phyloP scores from a whole-genome alignment of 345 rosid species.

The Citrus medica region DNA sequence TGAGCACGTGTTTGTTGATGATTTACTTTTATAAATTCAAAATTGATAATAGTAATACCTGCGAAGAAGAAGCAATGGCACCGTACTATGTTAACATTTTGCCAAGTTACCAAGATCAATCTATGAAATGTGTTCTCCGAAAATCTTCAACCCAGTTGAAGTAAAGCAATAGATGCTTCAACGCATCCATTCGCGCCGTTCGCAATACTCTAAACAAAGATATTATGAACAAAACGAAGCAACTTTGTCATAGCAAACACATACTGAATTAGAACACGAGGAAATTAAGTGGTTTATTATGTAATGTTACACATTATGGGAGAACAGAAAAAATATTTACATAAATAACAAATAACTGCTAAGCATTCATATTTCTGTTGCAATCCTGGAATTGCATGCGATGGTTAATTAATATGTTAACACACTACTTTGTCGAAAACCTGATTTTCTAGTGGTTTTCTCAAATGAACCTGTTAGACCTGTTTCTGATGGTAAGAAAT shows the following conservation, averaged over 20 bases:
- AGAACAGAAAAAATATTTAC: neutral
- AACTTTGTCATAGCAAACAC: neutral
- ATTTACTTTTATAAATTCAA: too few species aligned
- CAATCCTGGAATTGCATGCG: neutral
- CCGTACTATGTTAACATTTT: neutral
- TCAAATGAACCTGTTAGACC: neutral
- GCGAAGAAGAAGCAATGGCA: too few species aligned
- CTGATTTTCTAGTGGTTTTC: neutral
- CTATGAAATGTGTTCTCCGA: neutral
- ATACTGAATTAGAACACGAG: neutral
- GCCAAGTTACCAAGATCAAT: neutral
- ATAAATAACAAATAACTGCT: too few species aligned
- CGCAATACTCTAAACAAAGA: neutral
- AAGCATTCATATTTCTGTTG: neutral
- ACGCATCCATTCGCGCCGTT: neutral
- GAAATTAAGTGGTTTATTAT: neutral
- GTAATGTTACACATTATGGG: neutral
- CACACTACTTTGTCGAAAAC: neutral
- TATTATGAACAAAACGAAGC: neutral
- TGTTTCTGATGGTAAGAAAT: neutral
- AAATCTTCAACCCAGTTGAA: neutral
- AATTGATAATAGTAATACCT: too few species aligned
- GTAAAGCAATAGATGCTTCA: neutral
- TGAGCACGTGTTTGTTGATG: neutral
- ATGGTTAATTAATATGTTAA: neutral